Base-by-base conservation (phyloP, 805 yeast species). In the Candida schatavii region DNA sequence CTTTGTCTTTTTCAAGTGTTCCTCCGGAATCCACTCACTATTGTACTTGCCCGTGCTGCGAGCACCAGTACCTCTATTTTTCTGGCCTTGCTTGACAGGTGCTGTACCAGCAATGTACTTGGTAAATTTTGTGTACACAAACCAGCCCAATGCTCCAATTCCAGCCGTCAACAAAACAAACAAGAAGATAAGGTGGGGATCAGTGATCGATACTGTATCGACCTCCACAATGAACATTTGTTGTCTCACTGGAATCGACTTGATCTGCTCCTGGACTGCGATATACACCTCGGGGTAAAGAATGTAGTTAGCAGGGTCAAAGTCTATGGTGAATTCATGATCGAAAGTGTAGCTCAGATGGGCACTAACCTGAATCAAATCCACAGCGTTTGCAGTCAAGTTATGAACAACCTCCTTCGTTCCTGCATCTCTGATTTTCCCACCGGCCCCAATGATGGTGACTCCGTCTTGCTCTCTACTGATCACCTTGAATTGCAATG, bases 141-240 rank as follows among this genome's bases (percentile, higher is more conserved):
- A 58, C 61, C 81, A 84, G 34, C 68, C 80, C 36, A 74, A 51
- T 32, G 66, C 75, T 39, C 68, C 81, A 22, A 81, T 40, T 15
- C 81, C 59, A 18, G 64, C 73, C 3, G 68, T 50, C 43, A 87
- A 63, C 20, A 85, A 50, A 13, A 78, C 39, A 57, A 81, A 84
- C 49, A 85, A 75, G 27, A 85, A 59, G 44, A 88, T 56, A 55
- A 88, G 75, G 62, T 82, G 80, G 11, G 90, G 93, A 57, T 85
- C 78, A 64, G 83, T 81, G 41, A 82, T 48, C 0, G 95, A 83
- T 51, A 89, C 68, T 43, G 82, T 75, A 28, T 75, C 76, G 52
- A 88, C 96, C 9, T 62, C 62, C 43, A 89, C 76, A 18, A 68
- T 59, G 35, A 85, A 66, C 45, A 81, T 63, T 54, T 79, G 81